Conservation (phyloP, 176 grass and related monocot genomes). For the Olyra latifolia region DNA sequence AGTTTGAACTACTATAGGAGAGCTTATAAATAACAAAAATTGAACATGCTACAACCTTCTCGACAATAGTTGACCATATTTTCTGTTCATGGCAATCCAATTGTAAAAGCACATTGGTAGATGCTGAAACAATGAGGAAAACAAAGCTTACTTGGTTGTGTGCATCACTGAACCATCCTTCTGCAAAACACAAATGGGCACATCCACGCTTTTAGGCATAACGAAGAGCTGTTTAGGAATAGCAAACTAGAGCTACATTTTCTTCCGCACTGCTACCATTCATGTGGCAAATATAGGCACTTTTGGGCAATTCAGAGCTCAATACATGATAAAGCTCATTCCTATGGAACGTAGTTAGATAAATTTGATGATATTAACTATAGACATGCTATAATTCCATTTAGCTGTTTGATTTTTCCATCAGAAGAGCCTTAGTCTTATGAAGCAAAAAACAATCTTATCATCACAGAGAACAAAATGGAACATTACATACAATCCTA, state of each 20-base stretch:
- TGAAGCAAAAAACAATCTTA: not conserved
- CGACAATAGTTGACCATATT: not conserved
- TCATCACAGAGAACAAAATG: not conserved
- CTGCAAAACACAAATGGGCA: conserved; percentile 45
- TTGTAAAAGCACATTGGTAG: not conserved
- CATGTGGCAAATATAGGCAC: no score
- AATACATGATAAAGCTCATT: no score
- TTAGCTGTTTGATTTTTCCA: no score
- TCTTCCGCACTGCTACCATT: not conserved
- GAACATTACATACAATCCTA: not conserved
- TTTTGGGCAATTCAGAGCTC: no score
- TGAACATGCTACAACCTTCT: not conserved
- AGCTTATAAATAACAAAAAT: not conserved
- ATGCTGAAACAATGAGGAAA: not conserved
- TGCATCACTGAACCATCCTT: conserved; percentile 77
- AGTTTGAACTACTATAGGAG: not conserved
- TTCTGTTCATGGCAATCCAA: not conserved
- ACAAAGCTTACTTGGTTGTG: conserved; percentile 68
- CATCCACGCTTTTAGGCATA: not conserved
- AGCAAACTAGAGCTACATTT: conserved; percentile 1
- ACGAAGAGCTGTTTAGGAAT: not conserved
- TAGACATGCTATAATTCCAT: no score
- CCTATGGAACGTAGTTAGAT: not conserved
- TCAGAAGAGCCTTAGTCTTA: no score
- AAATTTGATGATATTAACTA: not conserved